Evolutionary conservation across 2,329 filamentous ascomycete species (phyloP), one percentile per base, ranked within the genome.

Genomic region (Cladophialophora chaetospira): DNA sequence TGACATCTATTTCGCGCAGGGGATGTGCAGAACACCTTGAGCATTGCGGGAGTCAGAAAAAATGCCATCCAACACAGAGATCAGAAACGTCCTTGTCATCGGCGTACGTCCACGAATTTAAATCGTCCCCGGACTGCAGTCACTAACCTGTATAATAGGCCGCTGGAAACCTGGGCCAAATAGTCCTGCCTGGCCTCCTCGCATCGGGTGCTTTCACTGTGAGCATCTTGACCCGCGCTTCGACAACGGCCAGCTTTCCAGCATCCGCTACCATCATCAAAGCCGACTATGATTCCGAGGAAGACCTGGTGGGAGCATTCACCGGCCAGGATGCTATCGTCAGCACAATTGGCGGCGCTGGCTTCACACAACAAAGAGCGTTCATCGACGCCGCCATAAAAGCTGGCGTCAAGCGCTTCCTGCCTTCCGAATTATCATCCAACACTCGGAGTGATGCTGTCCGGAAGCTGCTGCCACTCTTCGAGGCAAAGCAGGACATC

Each of bases 291-390:
- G n/a, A n/a, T n/a, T 71, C 76, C 1, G 67, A 77, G 2, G 68
- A 75, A 0, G 68, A 73, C 2, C 79, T 79, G 19, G 75, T 88
- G 11, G 36, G 40, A 28, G 80, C 79, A 2, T 75, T 88, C 45
- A 64, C 75, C 44, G 81, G 79, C 35, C 78, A 84, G 55, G 83
- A 87, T 60, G 84, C 79, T 0, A 73, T 86, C 15, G 68, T 87
- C 25, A 73, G 74, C 1, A 72, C 77, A 1, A 70, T 83, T 36
- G 76, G 73, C 5, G 73, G 72, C 11, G 62, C 63, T 2, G 71
- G 72, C 19, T 67, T 77, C 9, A 68, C 66, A 1, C 68, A 78
- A 0, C 67, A 71, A 57, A 70, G 73, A 21, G 65, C 66, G 11
- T 64, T 77, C 33, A 75, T 76, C 28, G 70, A 76, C 63, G 72